Base-by-base conservation (phyloP, 139 green algal species). In the Micractinium conductrix region DNA sequence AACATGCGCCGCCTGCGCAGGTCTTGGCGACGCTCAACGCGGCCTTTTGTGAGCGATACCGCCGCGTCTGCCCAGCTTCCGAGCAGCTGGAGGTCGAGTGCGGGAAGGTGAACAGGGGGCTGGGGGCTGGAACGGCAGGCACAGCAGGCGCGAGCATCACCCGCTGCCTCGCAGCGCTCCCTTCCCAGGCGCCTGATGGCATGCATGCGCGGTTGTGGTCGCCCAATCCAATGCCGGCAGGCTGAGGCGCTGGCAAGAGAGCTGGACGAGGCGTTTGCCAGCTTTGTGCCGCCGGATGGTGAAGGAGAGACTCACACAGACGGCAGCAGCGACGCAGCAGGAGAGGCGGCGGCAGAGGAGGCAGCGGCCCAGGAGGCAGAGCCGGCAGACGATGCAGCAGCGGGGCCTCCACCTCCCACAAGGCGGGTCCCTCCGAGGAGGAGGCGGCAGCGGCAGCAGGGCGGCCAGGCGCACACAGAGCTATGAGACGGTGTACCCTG, bases 1-100 rank as follows among this genome's bases (percentile, higher is more conserved):
- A n/a, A n/a, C n/a, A n/a, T n/a, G n/a, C n/a, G n/a, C n/a, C n/a
- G n/a, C n/a, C n/a, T n/a, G n/a, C n/a, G 26, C 80, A 85, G 69
- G 50, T 71, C 45, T 58, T 94, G 1, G 79, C 93, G 14, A 93
- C 87, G 37, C 86, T 97, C 24, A 98, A 98, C 78, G 92, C 88
- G 0, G 95, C 89, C 2, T 93, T 97, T 67, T 98, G 95, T 82
- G 89, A 96, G 78, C 94, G 88, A 73, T 92, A 97, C 85, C 70
- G 90, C 10, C 70, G 72, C 19, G 73, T 89, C 62, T 98, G 95
- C 87, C 87, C 89, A 2, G 83, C 86, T 5, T 91, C 86, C 0
- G 84, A 92, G 58, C 87, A 96, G 88, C 89, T 97, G 43, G 17
- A 86, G 1, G 43, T 63, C 4, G 92, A 94, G 73, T 97, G 94